These are phyloP conservation scores for Pholiota microspora DNA, from an alignment of 768 basidiomycete species.

Conservation along the genomic window DNA sequence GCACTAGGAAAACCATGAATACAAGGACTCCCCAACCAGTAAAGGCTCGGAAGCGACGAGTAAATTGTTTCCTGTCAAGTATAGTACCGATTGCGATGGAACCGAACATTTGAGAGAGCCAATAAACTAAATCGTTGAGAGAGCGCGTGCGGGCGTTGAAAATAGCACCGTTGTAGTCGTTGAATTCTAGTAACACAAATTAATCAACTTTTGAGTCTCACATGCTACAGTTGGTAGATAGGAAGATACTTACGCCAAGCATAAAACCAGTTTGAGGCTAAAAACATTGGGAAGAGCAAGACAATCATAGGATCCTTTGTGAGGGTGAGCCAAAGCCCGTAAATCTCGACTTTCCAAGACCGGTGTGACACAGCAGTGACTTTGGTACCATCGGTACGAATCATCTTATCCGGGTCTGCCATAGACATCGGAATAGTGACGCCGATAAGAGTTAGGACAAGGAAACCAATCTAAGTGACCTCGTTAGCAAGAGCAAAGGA, in stretches of 20 bases:
- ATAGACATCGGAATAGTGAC: slow-evolving; percentile 65
- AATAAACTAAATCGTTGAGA: slow-evolving; percentile 78
- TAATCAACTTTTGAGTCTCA: not conserved
- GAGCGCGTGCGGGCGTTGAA: slow-evolving; percentile 80
- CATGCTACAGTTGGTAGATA: not conserved
- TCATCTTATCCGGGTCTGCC: slow-evolving; percentile 69
- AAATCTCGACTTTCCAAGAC: slow-evolving; percentile 78
- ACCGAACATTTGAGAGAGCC: slow-evolving; percentile 76
- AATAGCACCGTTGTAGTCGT: slow-evolving; percentile 71
- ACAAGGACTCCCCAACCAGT: slow-evolving; percentile 66
- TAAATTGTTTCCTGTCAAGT: slow-evolving; percentile 54
- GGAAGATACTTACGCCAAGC: slow-evolving; percentile 63
- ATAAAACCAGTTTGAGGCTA: slow-evolving; percentile 84
- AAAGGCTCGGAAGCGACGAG: slow-evolving; percentile 70
- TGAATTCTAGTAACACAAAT: slow-evolving; percentile 51
- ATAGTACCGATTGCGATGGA: slow-evolving; percentile 68
- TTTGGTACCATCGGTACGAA: slow-evolving; percentile 73
- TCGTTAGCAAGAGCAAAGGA: not conserved
- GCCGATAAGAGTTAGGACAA: slow-evolving; percentile 70
- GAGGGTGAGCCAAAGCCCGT: slow-evolving; percentile 65
- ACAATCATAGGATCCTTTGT: slow-evolving; percentile 70
- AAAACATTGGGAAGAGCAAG: slow-evolving; percentile 83
- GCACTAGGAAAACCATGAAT: slow-evolving; percentile 62
- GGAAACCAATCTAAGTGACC: slow-evolving; percentile 63
- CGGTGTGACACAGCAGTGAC: slow-evolving; percentile 62